Conservation (phyloP, 2,329 filamentous ascomycete genomes). For the Orbilia blumenaviensis region DNA sequence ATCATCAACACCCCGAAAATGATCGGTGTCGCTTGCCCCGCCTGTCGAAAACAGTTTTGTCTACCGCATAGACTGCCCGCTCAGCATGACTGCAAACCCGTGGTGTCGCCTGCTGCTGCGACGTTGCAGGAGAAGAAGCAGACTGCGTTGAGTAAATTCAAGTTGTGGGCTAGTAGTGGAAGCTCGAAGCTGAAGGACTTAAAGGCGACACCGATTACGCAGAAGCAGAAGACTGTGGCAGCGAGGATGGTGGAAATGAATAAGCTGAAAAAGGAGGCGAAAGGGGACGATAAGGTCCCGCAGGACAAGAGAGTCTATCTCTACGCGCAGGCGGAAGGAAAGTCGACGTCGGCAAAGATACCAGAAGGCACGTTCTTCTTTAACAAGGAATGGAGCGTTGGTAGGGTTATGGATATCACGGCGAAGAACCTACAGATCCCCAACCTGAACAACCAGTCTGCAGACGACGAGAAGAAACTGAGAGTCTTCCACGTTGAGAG, state of each 20-base stretch:
- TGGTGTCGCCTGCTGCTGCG: constrained; percentile 57
- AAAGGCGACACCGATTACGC: constrained; percentile 59
- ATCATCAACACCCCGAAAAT: constrained; percentile 66
- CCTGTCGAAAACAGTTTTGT: constrained; percentile 66
- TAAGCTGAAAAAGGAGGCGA: constrained; percentile 83
- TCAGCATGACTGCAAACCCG: constrained; percentile 72
- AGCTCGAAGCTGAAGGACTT: constrained; percentile 45
- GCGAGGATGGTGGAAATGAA: constrained; percentile 76
- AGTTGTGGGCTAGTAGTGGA: constrained; percentile 67
- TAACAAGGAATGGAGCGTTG: constrained; percentile 86
- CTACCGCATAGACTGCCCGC: constrained; percentile 66
- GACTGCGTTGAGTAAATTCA: constrained; percentile 78
- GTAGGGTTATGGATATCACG: constrained; percentile 79
- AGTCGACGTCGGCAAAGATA: constrained; percentile 82
- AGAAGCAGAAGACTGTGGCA: constrained; percentile 73
- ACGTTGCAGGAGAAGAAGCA: constrained; percentile 70
- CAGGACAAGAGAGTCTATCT: constrained; percentile 88
- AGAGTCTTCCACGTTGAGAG: constrained; percentile 93
- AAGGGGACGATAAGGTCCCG: constrained; percentile 84
- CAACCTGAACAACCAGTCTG: constrained; percentile 82
- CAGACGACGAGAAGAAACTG: constrained; percentile 79
- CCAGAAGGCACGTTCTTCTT: constrained; percentile 85
- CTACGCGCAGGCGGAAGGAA: constrained; percentile 87
- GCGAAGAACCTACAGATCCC: constrained; percentile 79
- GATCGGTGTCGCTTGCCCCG: constrained; percentile 65